Base-by-base conservation (phyloP, 2,329 filamentous ascomycete species). In the Exophiala dermatitidis region DNA sequence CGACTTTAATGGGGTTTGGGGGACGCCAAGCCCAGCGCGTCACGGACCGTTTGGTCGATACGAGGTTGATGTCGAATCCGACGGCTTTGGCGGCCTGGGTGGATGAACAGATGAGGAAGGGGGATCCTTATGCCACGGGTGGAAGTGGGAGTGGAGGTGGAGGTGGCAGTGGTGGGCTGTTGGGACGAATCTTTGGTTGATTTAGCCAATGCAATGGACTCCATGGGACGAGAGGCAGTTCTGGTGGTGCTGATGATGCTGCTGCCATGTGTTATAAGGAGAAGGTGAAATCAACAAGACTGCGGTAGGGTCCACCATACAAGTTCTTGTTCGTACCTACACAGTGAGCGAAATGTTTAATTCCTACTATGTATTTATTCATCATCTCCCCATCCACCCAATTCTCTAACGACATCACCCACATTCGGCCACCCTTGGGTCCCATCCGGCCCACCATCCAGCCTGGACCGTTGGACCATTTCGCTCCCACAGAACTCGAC, bases 321-420 rank as follows among this genome's bases (percentile, higher is more conserved):
- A 19, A 19, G 19, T 19, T 19, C 19, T 19, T 19, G 19, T 19
- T 19, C 19, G 19, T 19, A 19, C 19, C 19, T 19, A 19, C 19
- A 19, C 19, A 19, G 19, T 19, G 10, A 42, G 10, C 8, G 10
- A 8, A 10, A 19, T 19, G 10, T 28, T 6, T 3, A 9, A 10
- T 28, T 26, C 29, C 10, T 26, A 7, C 31, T 46, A 36, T 28
- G 29, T 34, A 33, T 29, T 36, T 19, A 37, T 32, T 44, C 44
- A 50, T 63, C 60, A 6, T 60, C 59, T 12, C 61, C 61, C 60
- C 60, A 63, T 5, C 60, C 60, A 32, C 56, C 60, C 33, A 63
- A 48, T 44, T 60, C 58, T 38, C 60, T 57, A n/a, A 48, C 46
- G 4, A 63, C 61, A 50, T 63, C 61, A 1, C 57, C 61, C 2